Percentiles rank a stretch among this genome's conserved stretches.
Evolutionary conservation across 2,329 filamentous ascomycete genomes (phyloP).

Genomic region (Clonostachys sp.): DNA sequence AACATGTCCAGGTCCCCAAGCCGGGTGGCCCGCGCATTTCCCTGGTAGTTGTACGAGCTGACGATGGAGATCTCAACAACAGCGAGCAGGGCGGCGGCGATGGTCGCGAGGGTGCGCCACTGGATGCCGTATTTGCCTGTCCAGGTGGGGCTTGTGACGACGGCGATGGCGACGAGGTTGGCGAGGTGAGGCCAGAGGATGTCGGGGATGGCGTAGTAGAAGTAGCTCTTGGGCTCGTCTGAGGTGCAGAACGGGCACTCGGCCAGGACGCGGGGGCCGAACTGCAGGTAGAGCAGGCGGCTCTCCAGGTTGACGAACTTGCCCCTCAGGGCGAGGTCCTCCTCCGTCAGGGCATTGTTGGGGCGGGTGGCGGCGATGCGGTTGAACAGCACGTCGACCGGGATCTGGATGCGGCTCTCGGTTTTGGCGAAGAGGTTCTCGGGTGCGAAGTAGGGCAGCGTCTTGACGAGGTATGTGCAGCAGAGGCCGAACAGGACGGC

Average conservation of each 20-base stretch:
- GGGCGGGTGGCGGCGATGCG: slow-evolving; percentile 60
- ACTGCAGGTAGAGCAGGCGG: slow-evolving; percentile 77
- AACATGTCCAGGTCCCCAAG: slow-evolving; percentile 64
- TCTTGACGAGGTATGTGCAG: slow-evolving; percentile 45
- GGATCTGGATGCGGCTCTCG: slow-evolving; percentile 76
- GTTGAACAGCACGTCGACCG: slow-evolving; percentile 79
- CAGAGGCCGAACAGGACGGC: slow-evolving; percentile 50
- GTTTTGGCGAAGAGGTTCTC: slow-evolving; percentile 80
- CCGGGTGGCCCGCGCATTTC: slow-evolving; percentile 58
- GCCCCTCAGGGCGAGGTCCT: slow-evolving; percentile 61
- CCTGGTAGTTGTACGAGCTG: slow-evolving; percentile 58
- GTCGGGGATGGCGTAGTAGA: slow-evolving; percentile 75
- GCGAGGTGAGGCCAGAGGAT: slow-evolving; percentile 73
- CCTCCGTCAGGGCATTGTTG: slow-evolving; percentile 36
- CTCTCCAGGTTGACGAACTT: slow-evolving; percentile 69
- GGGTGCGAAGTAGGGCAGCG: slow-evolving; percentile 63
- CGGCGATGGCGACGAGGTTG: slow-evolving; percentile 68
- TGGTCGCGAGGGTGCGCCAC: slow-evolving; percentile 69
- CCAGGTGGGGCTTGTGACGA: slow-evolving; percentile 66
- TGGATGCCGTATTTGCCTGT: slow-evolving; percentile 57
- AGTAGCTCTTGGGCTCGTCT: slow-evolving; percentile 66
- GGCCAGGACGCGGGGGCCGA: slow-evolving; percentile 69
- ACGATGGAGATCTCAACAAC: slow-evolving; percentile 63
- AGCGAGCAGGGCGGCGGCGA: slow-evolving; percentile 55
- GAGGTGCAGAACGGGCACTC: slow-evolving; percentile 78